A percentile compares a stretch with the other conserved stretches of the same genome.
phyloP scores from a whole-genome alignment of 345 rosid species.

The Eucalyptus grandis region DNA sequence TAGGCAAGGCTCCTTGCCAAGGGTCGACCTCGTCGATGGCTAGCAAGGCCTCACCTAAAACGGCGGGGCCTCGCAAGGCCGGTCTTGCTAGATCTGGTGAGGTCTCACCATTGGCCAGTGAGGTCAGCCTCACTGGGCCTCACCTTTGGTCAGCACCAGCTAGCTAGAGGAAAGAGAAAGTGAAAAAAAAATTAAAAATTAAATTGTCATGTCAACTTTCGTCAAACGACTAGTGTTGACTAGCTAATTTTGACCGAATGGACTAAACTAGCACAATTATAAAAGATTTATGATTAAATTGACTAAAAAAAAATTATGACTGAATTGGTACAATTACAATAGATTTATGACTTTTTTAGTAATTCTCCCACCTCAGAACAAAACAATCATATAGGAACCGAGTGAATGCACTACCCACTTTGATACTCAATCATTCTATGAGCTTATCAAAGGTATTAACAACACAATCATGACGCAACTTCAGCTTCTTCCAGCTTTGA shows the following conservation, averaged over 20 bases:
- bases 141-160: too few species aligned
- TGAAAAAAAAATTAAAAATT: too few species aligned
- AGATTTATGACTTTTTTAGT: fast-evolving
- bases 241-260: fast-evolving
- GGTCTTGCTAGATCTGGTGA: fast-evolving
- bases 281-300: fast-evolving
- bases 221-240: fast-evolving
- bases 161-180: too few species aligned
- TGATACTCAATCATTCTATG: not conserved
- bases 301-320: too few species aligned
- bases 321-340: fast-evolving
- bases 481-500: not conserved
- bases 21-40: too few species aligned
- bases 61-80: too few species aligned
- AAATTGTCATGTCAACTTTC: too few species aligned
- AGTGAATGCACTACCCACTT: not conserved
- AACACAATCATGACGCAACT: not conserved
- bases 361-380: not conserved
- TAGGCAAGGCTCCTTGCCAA: too few species aligned
- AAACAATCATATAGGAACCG: not conserved
- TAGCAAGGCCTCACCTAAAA: too few species aligned
- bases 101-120: fast-evolving
- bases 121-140: too few species aligned
- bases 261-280: too few species aligned
- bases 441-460: not conserved